Percentiles rank a stretch among this genome's conserved stretches.
Conservation (phyloP, 2,329 filamentous ascomycete genomes). For the Penicillium sp. region DNA sequence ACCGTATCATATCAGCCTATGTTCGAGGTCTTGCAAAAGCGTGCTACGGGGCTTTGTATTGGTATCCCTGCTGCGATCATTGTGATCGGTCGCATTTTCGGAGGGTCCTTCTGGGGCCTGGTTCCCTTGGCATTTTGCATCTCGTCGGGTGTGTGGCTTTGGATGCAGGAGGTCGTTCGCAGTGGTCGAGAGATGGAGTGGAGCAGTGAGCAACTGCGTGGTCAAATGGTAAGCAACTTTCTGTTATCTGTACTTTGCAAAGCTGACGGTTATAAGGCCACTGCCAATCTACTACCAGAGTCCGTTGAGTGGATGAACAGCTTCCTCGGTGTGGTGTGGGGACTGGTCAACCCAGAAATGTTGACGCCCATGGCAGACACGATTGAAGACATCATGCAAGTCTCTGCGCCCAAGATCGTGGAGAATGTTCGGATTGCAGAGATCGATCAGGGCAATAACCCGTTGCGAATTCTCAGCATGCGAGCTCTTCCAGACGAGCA, state of each 20-base stretch:
- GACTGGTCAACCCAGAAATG: conserved; percentile 92
- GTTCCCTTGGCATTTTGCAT: conserved; percentile 72
- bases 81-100: conserved; percentile 76
- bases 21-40: conserved; percentile 73
- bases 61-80: conserved; percentile 73
- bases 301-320: conserved; percentile 97
- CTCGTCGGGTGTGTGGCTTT: conserved; percentile 78
- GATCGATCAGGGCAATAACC: conserved; percentile 90
- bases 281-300: conserved; percentile 85
- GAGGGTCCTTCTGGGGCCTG: conserved; percentile 73
- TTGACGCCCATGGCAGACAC: conserved; percentile 90
- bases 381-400: conserved; percentile 94
- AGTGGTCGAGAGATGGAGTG: conserved; percentile 84
- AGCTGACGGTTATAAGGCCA: conserved; percentile 55
- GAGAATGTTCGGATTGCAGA: conserved; percentile 95
- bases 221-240: conserved; percentile 63
- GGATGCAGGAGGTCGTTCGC: conserved; percentile 83
- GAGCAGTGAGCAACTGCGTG: conserved; percentile 81
- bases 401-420: conserved; percentile 84
- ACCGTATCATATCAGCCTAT: conserved; percentile 87
- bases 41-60: conserved; percentile 69
- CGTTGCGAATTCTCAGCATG: conserved; percentile 82
- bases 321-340: conserved; percentile 80
- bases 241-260: not conserved
- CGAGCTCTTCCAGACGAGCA: conserved; percentile 81